These are phyloP conservation scores for Leucocoprinus leucothites DNA, from an alignment of 768 basidiomycete genomes.

Conservation along the genomic window DNA sequence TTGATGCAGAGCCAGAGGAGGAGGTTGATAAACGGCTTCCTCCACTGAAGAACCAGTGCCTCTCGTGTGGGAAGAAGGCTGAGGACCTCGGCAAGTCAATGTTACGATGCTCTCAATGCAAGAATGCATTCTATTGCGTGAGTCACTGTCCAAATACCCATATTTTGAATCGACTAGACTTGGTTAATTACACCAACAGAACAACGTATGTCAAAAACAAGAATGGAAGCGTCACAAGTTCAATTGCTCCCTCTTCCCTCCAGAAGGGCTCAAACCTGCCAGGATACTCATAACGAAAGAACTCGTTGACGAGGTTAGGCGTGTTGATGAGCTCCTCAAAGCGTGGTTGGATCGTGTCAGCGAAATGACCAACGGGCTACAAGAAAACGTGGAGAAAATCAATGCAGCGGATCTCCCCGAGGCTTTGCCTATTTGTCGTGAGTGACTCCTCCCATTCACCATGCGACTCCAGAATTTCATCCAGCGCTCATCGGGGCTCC, in stretches of 20 bases:
- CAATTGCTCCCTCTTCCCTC: slow-evolving; percentile 5
- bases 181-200: too few relatives aligned
- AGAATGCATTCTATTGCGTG: slow-evolving; percentile 8
- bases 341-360: slow-evolving; percentile 2
- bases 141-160: not conserved
- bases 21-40: not conserved
- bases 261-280: slow-evolving; percentile 2
- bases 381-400: slow-evolving; percentile 1
- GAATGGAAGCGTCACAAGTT: slow-evolving; percentile 9
- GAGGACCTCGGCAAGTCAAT: slow-evolving; percentile 1
- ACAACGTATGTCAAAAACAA: not conserved
- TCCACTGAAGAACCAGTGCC: not conserved
- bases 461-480: too few relatives aligned
- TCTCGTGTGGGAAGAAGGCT: not conserved
- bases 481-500: too few relatives aligned
- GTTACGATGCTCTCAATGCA: slow-evolving; percentile 6
- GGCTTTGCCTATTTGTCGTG: slow-evolving; percentile 5
- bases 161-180: not conserved
- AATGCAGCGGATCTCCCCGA: slow-evolving; percentile 5
- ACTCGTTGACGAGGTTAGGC: slow-evolving; percentile 1
- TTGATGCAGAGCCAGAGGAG: not conserved
- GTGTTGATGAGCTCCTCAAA: slow-evolving; percentile 4
- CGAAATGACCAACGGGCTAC: slow-evolving; percentile 3
- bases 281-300: slow-evolving; percentile 3
- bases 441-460: not conserved